Evolutionary conservation across 2,329 filamentous ascomycete species (phyloP).

Genomic region (Zalaria sp.): DNA sequence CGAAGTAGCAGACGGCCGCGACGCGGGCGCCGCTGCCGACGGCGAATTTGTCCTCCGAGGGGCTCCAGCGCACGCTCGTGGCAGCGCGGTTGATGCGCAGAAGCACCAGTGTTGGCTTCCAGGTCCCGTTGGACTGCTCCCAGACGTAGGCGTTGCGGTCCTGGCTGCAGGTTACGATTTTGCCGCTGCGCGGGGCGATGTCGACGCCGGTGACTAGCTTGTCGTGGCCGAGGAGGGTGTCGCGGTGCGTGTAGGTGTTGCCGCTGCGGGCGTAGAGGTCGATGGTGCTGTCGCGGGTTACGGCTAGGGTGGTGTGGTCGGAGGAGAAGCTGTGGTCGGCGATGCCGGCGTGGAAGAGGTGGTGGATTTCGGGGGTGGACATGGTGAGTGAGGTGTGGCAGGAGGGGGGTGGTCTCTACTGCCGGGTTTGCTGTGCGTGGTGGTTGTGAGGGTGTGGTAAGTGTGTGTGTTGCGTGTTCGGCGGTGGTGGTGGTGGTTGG

Average conservation of each 20-base stretch:
- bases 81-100: constrained; percentile 94
- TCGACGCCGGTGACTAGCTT: constrained; percentile 95
- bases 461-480: neutral
- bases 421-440: constrained; percentile 36
- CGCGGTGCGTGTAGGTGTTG: constrained; percentile 61
- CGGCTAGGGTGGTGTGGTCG: constrained; percentile 75
- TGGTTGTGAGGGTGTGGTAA: constrained; percentile 1
- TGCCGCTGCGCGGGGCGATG: constrained; percentile 78
- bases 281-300: constrained; percentile 78
- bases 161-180: constrained; percentile 96
- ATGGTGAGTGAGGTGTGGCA: constrained; percentile 52
- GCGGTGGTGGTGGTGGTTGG: neutral
- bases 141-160: constrained; percentile 97
- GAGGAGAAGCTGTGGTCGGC: constrained; percentile 97
- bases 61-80: constrained; percentile 94
- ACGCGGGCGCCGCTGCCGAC: constrained; percentile 91
- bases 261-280: constrained; percentile 72
- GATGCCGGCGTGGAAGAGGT: constrained; percentile 92
- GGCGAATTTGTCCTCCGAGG: constrained; percentile 92
- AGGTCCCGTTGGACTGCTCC: constrained; percentile 74
- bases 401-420: constrained; percentile 88
- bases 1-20: constrained; percentile 96
- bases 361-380: constrained; percentile 80
- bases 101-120: constrained; percentile 93
- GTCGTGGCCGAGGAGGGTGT: constrained; percentile 91